Conservation (phyloP, 768 basidiomycete species). For the Boletus patriciae region DNA sequence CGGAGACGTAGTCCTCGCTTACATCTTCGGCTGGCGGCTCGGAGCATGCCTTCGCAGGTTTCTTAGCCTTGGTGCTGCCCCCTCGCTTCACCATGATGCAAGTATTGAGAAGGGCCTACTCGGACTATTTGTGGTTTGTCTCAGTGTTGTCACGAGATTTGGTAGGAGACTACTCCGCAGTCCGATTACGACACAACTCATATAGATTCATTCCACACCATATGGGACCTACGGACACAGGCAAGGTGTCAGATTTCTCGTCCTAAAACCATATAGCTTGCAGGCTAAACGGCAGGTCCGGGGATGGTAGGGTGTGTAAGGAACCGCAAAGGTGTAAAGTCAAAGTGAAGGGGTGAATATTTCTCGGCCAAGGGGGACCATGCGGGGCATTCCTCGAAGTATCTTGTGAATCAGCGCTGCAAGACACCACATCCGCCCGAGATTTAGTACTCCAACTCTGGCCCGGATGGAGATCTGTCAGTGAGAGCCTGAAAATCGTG, state of each 20-base stretch:
- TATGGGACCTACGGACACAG: background rate
- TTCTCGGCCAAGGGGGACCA: background rate
- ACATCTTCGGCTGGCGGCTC: constrained; percentile 9
- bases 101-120: background rate
- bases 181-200: background rate
- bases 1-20: constrained; percentile 12
- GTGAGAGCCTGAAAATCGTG: background rate
- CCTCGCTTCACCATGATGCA: constrained; percentile 20
- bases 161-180: no score
- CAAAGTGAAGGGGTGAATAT: background rate
- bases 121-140: background rate
- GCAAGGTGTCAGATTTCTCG: background rate
- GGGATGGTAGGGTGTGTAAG: background rate
- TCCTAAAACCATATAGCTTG: background rate
- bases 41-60: background rate
- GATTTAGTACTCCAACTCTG: background rate
- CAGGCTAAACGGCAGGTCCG: background rate
- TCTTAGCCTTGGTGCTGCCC: constrained; percentile 1
- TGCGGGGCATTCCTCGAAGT: background rate
- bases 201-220: background rate
- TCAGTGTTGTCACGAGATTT: background rate
- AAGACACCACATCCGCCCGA: background rate
- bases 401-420: background rate
- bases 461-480: background rate
- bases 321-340: no score